Percentiles rank a stretch among this genome's conserved stretches.
phyloP scores from a whole-genome alignment of 2,329 filamentous ascomycete species.

The Ceratocystis harringtonii region DNA sequence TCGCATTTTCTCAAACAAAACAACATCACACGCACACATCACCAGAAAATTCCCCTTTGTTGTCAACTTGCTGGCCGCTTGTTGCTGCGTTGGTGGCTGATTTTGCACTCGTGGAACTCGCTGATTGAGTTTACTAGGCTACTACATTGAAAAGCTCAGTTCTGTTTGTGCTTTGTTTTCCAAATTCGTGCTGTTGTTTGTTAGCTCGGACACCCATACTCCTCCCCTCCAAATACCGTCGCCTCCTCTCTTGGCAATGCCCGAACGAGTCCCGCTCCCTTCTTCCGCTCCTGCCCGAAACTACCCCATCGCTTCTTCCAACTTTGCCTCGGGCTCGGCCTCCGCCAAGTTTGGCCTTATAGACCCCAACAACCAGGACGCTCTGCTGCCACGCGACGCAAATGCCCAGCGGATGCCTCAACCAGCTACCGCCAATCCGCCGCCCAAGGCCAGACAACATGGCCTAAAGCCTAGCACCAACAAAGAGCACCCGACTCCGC shows the following conservation, averaged over 20 bases:
- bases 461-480: slow-evolving; percentile 40
- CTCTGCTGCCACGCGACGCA: slow-evolving; percentile 48
- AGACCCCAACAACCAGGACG: slow-evolving; percentile 39
- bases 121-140: neutral
- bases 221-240: neutral
- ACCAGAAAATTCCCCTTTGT: neutral
- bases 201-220: neutral
- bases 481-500: slow-evolving; percentile 51
- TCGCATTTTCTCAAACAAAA: slow-evolving; percentile 1
- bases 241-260: slow-evolving; percentile 10
- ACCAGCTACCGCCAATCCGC: slow-evolving; percentile 32
- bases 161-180: neutral
- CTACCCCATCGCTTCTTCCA: slow-evolving; percentile 3
- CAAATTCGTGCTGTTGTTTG: neutral
- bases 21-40: neutral
- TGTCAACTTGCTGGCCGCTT: neutral
- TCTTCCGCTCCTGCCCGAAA: slow-evolving; percentile 9
- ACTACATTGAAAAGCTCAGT: neutral
- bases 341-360: neutral
- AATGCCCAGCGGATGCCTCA: slow-evolving; percentile 41
- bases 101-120: neutral
- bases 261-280: slow-evolving; percentile 15
- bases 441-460: slow-evolving; percentile 35
- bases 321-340: slow-evolving; percentile 1
- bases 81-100: neutral